phyloP scores from a whole-genome alignment of 352 stramenopile genomes.

The Globisporangium echinulatum region DNA sequence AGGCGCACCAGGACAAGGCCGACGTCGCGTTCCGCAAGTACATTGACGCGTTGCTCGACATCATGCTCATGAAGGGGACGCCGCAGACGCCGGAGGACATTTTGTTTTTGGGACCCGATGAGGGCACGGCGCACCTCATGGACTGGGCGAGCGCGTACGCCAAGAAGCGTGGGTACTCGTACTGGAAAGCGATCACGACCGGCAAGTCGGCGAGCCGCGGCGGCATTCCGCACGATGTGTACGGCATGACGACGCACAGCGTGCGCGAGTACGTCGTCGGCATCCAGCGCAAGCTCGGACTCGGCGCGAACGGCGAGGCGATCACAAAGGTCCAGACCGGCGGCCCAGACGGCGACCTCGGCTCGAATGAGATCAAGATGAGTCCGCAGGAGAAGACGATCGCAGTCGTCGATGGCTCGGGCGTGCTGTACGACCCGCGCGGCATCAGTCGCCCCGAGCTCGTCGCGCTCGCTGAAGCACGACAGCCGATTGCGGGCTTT shows the following conservation, averaged over 20 bases:
- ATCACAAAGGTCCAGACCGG: slow-evolving; percentile 98
- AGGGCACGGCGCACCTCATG: slow-evolving; percentile 97
- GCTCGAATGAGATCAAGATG: slow-evolving; percentile 98
- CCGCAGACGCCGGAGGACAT: slow-evolving; percentile 91
- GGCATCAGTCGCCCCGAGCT: slow-evolving; percentile 92
- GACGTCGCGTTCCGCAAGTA: slow-evolving; percentile 92
- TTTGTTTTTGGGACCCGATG: slow-evolving; percentile 96
- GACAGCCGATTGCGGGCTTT: slow-evolving; percentile 88
- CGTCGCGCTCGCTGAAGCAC: slow-evolving; percentile 87
- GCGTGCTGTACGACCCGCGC: slow-evolving; percentile 92
- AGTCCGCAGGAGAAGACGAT: slow-evolving; percentile 93
- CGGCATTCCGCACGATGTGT: slow-evolving; percentile 98
- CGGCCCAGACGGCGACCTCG: slow-evolving; percentile 96
- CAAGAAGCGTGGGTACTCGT: slow-evolving; percentile 90
- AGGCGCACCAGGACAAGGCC: slow-evolving; percentile 81
- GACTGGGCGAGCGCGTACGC: slow-evolving; percentile 94
- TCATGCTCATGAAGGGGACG: slow-evolving; percentile 94
- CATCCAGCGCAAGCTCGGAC: slow-evolving; percentile 88
- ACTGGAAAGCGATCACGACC: slow-evolving; percentile 95
- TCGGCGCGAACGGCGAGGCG: slow-evolving; percentile 74
- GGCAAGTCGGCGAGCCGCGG: slow-evolving; percentile 92
- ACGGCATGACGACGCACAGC: slow-evolving; percentile 96
- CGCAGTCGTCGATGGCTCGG: slow-evolving; percentile 92
- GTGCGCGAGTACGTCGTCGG: slow-evolving; percentile 96
- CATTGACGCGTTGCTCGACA: slow-evolving; percentile 95